Percentiles rank a stretch among this genome's conserved stretches.
Conservation (phyloP, 1,284 basidiomycete species). For the Puccinia sorghi region DNA sequence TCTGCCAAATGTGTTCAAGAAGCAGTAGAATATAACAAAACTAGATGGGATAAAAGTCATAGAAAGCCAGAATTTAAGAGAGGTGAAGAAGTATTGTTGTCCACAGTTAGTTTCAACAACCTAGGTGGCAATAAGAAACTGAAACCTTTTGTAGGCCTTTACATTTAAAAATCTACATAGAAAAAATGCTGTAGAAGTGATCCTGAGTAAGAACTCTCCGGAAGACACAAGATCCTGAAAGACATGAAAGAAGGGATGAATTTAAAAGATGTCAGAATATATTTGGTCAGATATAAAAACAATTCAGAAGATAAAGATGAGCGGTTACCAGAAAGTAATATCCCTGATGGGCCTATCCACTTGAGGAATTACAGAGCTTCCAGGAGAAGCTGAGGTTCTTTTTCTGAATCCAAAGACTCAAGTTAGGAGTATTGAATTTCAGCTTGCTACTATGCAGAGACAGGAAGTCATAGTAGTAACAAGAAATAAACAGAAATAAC, state of each 20-base stretch:
- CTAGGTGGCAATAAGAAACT: conserved; percentile 6
- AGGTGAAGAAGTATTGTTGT: neutral
- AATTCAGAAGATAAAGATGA: neutral
- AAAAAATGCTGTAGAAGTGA: neutral
- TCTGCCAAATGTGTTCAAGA: neutral
- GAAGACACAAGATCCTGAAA: neutral
- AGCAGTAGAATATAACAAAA: conserved; percentile 10
- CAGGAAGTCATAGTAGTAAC: too few species aligned
- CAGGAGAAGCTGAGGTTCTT: neutral
- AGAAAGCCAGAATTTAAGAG: neutral
- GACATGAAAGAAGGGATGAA: neutral
- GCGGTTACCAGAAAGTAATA: conserved; percentile 3
- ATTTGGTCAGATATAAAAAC: neutral
- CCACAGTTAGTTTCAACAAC: neutral
- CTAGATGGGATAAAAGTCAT: neutral
- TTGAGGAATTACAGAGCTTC: neutral
- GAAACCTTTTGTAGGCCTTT: conserved; percentile 3
- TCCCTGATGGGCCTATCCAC: neutral
- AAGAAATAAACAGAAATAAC: too few species aligned
- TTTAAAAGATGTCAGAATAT: neutral
- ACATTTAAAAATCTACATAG: neutral
- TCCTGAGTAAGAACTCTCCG: neutral
- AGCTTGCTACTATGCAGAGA: neutral
- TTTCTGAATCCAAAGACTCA: neutral
- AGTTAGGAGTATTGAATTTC: neutral